A percentile compares a stretch with the other conserved stretches of the same genome.
phyloP scores from a whole-genome alignment of 306 rosid genomes.

The Gleditsia sinensis region DNA sequence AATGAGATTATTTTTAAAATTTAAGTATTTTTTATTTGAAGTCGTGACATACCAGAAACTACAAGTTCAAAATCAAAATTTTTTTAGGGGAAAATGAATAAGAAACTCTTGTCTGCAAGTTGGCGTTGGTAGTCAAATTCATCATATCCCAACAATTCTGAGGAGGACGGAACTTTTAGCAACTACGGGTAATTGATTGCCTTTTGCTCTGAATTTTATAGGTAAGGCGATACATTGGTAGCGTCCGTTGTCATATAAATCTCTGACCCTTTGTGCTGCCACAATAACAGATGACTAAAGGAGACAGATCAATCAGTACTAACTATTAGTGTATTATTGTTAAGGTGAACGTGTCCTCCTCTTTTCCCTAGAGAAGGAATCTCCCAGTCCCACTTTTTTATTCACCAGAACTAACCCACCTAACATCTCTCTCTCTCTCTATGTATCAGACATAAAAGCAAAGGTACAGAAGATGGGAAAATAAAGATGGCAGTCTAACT shows the following conservation, averaged over 20 bases:
- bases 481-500: constrained; percentile 61
- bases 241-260: constrained; percentile 40
- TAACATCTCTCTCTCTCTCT: constrained; percentile 27
- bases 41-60: neutral
- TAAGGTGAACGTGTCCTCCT: constrained; percentile 42
- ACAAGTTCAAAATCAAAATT: neutral
- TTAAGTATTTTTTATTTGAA: no score
- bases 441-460: constrained; percentile 47
- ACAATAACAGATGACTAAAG: constrained; percentile 55
- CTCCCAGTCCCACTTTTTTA: constrained; percentile 40
- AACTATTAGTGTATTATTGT: constrained; percentile 56
- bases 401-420: constrained; percentile 49
- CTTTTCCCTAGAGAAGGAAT: constrained; percentile 56
- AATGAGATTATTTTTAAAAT: no score
- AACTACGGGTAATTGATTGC: constrained; percentile 27
- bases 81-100: neutral
- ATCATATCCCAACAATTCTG: constrained; percentile 23
- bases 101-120: constrained; percentile 11
- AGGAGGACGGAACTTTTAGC: constrained; percentile 23
- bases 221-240: constrained; percentile 38
- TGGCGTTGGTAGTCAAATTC: constrained; percentile 32
- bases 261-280: constrained; percentile 54
- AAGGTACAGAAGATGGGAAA: constrained; percentile 54
- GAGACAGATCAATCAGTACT: constrained; percentile 47
- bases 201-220: constrained; percentile 34